These are phyloP conservation scores for Saccharum spontaneum DNA, from an alignment of 176 grass and related monocot species.

Conservation along the genomic window DNA sequence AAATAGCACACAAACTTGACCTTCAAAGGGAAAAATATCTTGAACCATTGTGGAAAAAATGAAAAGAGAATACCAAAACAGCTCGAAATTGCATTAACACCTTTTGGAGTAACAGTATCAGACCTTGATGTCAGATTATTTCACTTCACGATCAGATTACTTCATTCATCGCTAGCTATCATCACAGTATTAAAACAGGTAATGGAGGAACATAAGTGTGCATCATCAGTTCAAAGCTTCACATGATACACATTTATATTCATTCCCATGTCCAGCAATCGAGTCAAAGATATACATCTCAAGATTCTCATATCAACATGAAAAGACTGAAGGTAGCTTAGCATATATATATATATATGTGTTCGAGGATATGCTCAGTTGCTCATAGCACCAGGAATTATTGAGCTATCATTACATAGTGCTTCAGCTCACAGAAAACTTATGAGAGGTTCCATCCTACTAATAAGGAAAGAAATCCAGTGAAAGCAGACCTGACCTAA, in stretches of 20 bases:
- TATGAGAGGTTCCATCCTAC: no score
- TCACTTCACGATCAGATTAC: conserved; percentile 11
- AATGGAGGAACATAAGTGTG: background rate
- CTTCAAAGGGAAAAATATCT: conserved; percentile 13
- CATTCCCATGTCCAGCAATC: background rate
- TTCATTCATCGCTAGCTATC: conserved; percentile 4
- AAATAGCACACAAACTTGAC: background rate
- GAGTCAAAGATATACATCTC: background rate
- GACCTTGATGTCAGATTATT: background rate
- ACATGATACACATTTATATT: background rate
- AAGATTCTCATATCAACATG: background rate
- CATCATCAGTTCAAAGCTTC: conserved; percentile 10
- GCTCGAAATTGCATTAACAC: background rate
- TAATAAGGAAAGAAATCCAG: background rate
- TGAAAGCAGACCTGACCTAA: background rate
- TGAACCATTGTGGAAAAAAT: background rate
- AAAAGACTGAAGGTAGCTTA: background rate
- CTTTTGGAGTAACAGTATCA: background rate
- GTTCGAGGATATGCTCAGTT: background rate
- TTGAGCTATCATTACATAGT: background rate
- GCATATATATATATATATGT: background rate
- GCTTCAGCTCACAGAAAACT: no score
- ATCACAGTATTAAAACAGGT: background rate
- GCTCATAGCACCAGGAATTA: background rate
- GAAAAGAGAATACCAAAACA: background rate